These are phyloP conservation scores for Gossypium ekmanianum DNA, from an alignment of 345 rosid genomes.

Conservation along the genomic window DNA sequence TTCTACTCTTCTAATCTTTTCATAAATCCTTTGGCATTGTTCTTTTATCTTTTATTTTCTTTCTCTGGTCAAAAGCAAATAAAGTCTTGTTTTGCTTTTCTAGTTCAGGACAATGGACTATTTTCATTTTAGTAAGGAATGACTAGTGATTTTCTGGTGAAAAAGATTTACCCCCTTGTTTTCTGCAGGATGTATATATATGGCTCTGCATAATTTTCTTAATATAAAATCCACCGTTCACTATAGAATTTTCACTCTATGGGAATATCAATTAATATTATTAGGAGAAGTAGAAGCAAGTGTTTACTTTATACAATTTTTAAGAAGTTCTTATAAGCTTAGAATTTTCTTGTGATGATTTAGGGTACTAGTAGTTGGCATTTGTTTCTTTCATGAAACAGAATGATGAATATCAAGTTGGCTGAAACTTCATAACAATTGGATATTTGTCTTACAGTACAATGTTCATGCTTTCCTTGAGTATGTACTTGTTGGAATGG, in stretches of 20 bases:
- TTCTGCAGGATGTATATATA: neutral
- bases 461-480: neutral
- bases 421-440: neutral
- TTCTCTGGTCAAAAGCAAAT: neutral
- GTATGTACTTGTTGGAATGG: neutral
- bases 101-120: neutral
- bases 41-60: neutral
- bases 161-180: neutral
- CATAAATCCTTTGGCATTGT: neutral
- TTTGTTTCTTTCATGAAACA: neutral
- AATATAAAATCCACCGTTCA: neutral
- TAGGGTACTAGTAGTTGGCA: neutral
- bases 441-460: neutral
- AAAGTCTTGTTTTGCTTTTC: neutral
- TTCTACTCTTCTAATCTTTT: neutral
- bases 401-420: neutral
- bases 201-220: neutral
- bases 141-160: neutral
- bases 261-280: slow-evolving; percentile 9
- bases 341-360: neutral
- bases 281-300: neutral
- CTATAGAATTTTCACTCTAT: slow-evolving; percentile 1
- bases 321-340: neutral
- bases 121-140: neutral
- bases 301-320: neutral